Base-by-base conservation (phyloP, 2,329 filamentous ascomycete genomes). In the Anthostomella pinea region DNA sequence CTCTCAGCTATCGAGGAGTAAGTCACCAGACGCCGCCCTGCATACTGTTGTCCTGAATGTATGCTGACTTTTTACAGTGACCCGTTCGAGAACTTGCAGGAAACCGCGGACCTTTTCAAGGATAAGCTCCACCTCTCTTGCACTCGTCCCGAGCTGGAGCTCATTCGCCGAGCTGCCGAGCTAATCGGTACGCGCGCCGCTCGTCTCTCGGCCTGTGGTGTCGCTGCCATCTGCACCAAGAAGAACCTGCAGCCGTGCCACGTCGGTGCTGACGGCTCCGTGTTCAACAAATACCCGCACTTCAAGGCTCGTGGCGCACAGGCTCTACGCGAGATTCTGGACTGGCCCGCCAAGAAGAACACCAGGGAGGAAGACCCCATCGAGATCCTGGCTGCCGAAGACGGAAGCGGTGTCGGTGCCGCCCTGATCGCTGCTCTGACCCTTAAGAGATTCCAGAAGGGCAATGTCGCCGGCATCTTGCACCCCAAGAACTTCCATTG, bases 231-330 rank as follows among this genome's bases (percentile, higher is more conserved):
- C 58, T 89, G 86, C 77, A 94, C 84, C 70, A 97, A 97, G 82
- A 97, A 96, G 78, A 77, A 79, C 51, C 91, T 90, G 65, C 69
- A 85, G 58, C 76, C 78, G 23, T 95, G 87, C 70, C 93, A 97
- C 64, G 93, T 98, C 26, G 93, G 93, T 54, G 93, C 93, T 33
- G 93, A 98, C 60, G 93, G 93, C 23, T 95, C 87, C 13, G 91
- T 98, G 36, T 98, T 98, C 73, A 96, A 95, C 76, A 97, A 97
- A 65, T 98, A 98, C 69, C 93, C 93, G 9, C 86, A 95, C 68
- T 98, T 98, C 79, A 96, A 96, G 75, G 79, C 82, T 39, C 85
- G 93, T 36, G 90, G 91, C 38, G 91, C 93, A 10, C 75, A 83
- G 62, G 93, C 93, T 18, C 77, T 98, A 35, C 82, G 87, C 37